Percentiles rank a stretch among this genome's conserved stretches.
These are phyloP conservation scores for Cystobasidiaceae sp. DNA, from an alignment of 1,284 basidiomycete genomes.

Conservation along the genomic window DNA sequence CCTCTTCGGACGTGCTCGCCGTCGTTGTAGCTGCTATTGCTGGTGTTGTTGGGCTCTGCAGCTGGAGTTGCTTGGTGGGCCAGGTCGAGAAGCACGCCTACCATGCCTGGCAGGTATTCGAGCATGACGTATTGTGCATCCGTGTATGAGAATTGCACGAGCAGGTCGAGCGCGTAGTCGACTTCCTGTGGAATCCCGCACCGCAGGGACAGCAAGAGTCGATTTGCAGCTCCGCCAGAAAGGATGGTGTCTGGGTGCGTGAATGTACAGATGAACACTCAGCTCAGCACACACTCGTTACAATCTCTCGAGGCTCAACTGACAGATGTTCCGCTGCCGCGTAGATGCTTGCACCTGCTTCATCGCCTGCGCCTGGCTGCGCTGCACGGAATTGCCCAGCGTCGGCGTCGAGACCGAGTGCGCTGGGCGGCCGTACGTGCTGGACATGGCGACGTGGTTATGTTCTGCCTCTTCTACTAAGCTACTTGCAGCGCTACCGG, in stretches of 20 bases:
- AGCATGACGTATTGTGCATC: slow-evolving; percentile 65
- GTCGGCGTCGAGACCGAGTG: slow-evolving; percentile 14
- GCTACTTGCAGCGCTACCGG: not conserved
- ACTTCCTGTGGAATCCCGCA: slow-evolving; percentile 70
- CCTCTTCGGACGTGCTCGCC: slow-evolving; percentile 30
- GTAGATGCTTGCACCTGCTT: not conserved
- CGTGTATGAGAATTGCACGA: slow-evolving; percentile 61
- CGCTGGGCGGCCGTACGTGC: slow-evolving; percentile 16
- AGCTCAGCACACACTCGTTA: not conserved
- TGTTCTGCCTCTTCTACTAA: too few species aligned
- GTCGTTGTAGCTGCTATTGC: not conserved
- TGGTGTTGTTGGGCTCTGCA: too few species aligned
- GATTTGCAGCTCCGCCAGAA: slow-evolving; percentile 63
- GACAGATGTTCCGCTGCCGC: slow-evolving; percentile 9
- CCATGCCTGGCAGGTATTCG: slow-evolving; percentile 62
- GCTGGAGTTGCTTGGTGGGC: slow-evolving; percentile 51
- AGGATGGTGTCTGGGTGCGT: slow-evolving; percentile 65
- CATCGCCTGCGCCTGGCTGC: not conserved
- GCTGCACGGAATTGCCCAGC: slow-evolving; percentile 11
- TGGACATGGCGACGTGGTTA: not conserved
- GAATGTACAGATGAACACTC: not conserved
- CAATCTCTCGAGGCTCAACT: too few species aligned
- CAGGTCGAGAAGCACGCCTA: slow-evolving; percentile 72
- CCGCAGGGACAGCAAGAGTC: slow-evolving; percentile 71
- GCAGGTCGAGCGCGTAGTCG: slow-evolving; percentile 71